A percentile compares a stretch with the other conserved stretches of the same genome.
These are phyloP conservation scores for Kurtzmaniella quercitrusa DNA, from an alignment of 1,139 yeast species.

Conservation along the genomic window DNA sequence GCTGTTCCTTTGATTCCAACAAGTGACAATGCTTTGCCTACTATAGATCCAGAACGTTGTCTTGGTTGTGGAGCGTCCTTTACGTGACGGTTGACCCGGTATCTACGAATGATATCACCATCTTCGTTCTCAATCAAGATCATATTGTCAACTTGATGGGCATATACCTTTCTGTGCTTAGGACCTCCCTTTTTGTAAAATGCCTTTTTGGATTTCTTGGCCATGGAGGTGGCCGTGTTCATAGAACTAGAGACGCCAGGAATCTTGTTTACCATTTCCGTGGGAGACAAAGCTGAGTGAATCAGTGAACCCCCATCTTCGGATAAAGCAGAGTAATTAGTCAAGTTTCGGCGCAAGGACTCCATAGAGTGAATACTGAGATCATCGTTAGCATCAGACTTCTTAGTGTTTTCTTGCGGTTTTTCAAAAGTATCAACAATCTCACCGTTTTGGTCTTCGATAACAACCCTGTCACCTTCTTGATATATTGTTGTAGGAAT, in stretches of 20 bases:
- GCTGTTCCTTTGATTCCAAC: slow-evolving; percentile 43
- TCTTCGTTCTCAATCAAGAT: slow-evolving; percentile 85
- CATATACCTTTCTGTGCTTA: slow-evolving; percentile 34
- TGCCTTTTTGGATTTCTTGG: slow-evolving; percentile 14
- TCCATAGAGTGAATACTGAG: slow-evolving; percentile 39
- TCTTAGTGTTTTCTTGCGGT: slow-evolving; percentile 5
- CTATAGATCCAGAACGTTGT: slow-evolving; percentile 31
- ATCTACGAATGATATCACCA: slow-evolving; percentile 86
- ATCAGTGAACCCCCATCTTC: slow-evolving; percentile 5
- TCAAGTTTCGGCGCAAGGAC: slow-evolving; percentile 35
- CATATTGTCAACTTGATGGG: slow-evolving; percentile 57
- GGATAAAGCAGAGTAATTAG: slow-evolving; percentile 25
- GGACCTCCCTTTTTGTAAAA: slow-evolving; percentile 30
- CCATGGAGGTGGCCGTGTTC: background rate
- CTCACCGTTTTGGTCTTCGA: slow-evolving; percentile 85
- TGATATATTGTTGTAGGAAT: slow-evolving; percentile 53
- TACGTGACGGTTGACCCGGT: slow-evolving; percentile 60
- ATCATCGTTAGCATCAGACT: slow-evolving; percentile 12
- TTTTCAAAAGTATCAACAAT: slow-evolving; percentile 45
- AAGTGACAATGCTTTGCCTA: slow-evolving; percentile 44
- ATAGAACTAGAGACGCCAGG: background rate
- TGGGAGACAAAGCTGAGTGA: background rate
- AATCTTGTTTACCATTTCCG: background rate
- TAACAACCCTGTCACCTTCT: slow-evolving; percentile 65
- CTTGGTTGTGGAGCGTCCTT: slow-evolving; percentile 10